Percentiles rank a stretch among this genome's conserved stretches.
These are phyloP conservation scores for Neofusicoccum laricinum DNA, from an alignment of 2,329 filamentous ascomycete species.

Conservation along the genomic window DNA sequence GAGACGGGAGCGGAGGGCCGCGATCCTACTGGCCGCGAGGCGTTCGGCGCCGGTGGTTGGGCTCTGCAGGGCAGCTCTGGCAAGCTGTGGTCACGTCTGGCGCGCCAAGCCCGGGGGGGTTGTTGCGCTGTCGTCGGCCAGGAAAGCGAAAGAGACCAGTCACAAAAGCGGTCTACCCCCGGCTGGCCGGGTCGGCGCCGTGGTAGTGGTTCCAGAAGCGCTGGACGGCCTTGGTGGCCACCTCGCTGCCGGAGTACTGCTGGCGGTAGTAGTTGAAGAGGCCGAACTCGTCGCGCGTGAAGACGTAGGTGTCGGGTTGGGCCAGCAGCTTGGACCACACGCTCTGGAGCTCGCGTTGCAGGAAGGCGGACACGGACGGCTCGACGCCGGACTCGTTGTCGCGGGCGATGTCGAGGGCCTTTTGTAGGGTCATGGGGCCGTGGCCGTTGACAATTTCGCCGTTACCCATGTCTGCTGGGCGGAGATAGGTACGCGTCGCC, in stretches of 20 bases:
- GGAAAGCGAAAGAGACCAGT: constrained; percentile 12
- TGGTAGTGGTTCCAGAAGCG: constrained; percentile 55
- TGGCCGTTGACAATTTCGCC: constrained; percentile 37
- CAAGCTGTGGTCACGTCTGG: neutral
- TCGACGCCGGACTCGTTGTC: constrained; percentile 69
- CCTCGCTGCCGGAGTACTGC: constrained; percentile 56
- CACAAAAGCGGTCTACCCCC: neutral
- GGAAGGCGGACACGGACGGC: constrained; percentile 59
- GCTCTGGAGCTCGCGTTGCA: constrained; percentile 57
- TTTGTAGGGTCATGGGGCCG: constrained; percentile 53
- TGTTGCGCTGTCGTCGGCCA: constrained; percentile 1
- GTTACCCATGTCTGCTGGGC: constrained; percentile 36
- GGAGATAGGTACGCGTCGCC: neutral
- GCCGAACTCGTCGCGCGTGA: constrained; percentile 75
- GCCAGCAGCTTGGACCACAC: constrained; percentile 68
- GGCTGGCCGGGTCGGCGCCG: constrained; percentile 20
- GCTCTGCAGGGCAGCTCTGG: neutral
- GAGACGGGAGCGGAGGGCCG: neutral
- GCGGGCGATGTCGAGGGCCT: constrained; percentile 72
- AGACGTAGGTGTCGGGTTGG: constrained; percentile 67
- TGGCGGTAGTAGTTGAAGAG: constrained; percentile 82
- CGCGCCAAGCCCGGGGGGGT: neutral
- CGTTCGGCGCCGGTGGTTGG: neutral
- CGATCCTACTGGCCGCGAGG: constrained; percentile 3
- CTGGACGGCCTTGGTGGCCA: constrained; percentile 52